Base-by-base conservation (phyloP, 148 eudicot genomes). In the Camellia lanceoleosa region DNA sequence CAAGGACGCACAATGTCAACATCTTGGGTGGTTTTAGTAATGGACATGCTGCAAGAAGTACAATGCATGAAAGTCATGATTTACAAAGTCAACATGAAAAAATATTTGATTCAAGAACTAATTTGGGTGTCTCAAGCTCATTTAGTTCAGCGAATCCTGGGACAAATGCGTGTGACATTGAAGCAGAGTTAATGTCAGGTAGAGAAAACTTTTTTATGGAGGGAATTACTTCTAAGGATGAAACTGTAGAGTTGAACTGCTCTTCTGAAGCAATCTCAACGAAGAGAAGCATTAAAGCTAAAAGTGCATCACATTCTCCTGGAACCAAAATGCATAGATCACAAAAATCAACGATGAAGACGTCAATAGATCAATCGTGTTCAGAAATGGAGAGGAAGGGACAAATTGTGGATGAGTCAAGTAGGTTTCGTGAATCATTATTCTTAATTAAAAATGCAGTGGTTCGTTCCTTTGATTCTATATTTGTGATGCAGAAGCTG, bases 311-410 rank as follows among this genome's bases (percentile, higher is more conserved):
- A 14, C 71, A 86, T 56, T 15, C 85, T 78, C 85, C 83, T 56
- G 85, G 80, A 62, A 79, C 81, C 71, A 87, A 89, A 86, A 61
- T 38, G 49, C 81, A 84, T 65, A 88, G 84, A 83, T 85, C 85
- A 63, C 85, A 87, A 19, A 94, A 91, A 56, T 76, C 84, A 52
- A 81, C 30, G 71, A 59, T 82, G 78, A 87, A 83, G 86, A 69
- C 73, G 54, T 83, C 88, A 71, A 82, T 71, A 78, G 97, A 92
- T 68, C 90, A 91, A 71, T 64, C 80, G 43, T 80, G 79, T 74
- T 79, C 87, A 52, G 83, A 83, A 77, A 76, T 83, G 74, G 84
- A 84, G 73, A 84, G 80, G 75, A 87, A 85, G 64, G 90, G 85
- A 43, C 87, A 78, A 73, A 77, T 71, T 74, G 72, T 69, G 59